Base-by-base conservation (phyloP, 164 flowering plant genomes). In the Platanus orientalis region DNA sequence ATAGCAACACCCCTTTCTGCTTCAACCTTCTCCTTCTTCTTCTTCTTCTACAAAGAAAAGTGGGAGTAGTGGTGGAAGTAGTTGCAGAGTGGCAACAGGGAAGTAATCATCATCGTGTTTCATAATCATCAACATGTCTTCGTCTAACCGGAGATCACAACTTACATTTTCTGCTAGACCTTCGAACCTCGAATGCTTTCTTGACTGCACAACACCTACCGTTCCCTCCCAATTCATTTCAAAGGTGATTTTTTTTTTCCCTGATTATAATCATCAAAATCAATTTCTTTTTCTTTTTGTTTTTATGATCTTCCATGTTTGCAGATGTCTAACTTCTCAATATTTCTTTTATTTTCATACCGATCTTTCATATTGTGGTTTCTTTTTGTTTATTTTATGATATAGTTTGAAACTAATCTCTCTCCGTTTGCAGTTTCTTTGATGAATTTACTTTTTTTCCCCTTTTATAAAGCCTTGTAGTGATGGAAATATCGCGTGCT, bases 121-220 rank as follows among this genome's bases (percentile, higher is more conserved):
- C n/a, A n/a, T n/a, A n/a, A 48, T 48, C 53, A 26, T 27, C 32
- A 26, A 4, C n/a, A 26, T 27, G 56, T 2, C 32, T 27, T 53
- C 56, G 12, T 27, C 56, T 53, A 26, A 4, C 32, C 13, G 56
- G 56, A 27, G 56, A 53, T 16, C 6, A 58, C 24, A 63, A 36
- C 12, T n/a, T n/a, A n/a, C 34, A 21, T 16, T 25, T 17, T 21
- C 19, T 34, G 27, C 49, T 23, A 25, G 10, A 0, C 66, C 26
- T 63, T 53, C 66, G 0, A 63, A 63, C 50, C 66, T 63, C 25
- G 58, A 63, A 16, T 53, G 50, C 36, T 63, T 63, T 40, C 58
- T 63, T n/a, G 25, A 39, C 32, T 40, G 26, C 47, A 20, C 40
- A 10, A 63, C 66, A 27, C 66, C 66, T 2, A 39, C 34, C 7